Evolutionary conservation across 257 asterid genomes (phyloP).

Genomic region (Jacaranda copaia): DNA sequence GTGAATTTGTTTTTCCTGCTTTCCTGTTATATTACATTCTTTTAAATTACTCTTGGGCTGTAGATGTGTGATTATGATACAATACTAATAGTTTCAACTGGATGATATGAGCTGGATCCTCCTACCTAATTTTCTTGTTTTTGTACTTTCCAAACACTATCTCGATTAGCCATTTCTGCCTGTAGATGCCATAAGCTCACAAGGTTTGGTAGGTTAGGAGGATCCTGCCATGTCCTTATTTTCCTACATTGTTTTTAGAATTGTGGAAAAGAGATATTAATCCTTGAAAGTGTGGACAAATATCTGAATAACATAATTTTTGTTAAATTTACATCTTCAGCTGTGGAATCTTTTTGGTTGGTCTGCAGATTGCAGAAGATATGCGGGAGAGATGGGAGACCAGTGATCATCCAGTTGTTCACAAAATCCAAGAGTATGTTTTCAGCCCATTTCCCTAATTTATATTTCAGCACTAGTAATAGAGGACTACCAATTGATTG

Average conservation of each 20-base stretch:
- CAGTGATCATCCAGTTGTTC: conserved; percentile 92
- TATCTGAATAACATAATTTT: not conserved
- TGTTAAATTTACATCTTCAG: not conserved
- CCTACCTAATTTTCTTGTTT: not conserved
- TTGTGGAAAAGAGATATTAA: not conserved
- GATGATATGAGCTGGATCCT: no score
- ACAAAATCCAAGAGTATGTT: conserved; percentile 90
- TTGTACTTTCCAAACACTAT: not conserved
- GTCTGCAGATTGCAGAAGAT: conserved; percentile 86
- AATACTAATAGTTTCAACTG: no score
- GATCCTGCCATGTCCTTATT: not conserved
- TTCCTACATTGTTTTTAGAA: no score
- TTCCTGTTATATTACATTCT: not conserved
- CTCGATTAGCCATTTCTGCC: not conserved
- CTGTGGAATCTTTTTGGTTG: conserved; percentile 15
- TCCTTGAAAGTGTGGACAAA: not conserved
- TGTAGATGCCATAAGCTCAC: not conserved
- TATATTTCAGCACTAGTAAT: not conserved
- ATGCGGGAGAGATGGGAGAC: conserved; percentile 97
- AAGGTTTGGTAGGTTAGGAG: not conserved
- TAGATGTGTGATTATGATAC: not conserved
- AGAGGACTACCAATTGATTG: conserved; percentile 24
- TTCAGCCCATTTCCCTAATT: not conserved
- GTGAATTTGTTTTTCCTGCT: no score
- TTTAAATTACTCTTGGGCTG: not conserved